Evolutionary conservation across 2,329 filamentous ascomycete species (phyloP).

Genomic region (Exophiala mesophila): DNA sequence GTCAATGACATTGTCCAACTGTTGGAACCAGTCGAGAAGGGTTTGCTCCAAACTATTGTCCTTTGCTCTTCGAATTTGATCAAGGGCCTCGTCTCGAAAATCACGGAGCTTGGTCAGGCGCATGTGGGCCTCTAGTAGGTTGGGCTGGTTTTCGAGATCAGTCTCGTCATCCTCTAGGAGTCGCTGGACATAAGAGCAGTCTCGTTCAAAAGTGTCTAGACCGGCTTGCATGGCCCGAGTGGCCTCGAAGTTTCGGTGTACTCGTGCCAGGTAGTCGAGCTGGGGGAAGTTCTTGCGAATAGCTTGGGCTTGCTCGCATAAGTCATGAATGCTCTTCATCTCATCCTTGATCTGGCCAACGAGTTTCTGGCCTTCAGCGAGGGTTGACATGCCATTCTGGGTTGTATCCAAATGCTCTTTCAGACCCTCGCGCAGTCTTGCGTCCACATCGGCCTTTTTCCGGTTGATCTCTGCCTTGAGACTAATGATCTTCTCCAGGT

Average conservation of each 20-base stretch:
- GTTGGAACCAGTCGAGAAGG: constrained; percentile 81
- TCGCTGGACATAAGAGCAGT: constrained; percentile 68
- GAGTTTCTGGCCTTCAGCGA: constrained; percentile 84
- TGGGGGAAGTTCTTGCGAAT: constrained; percentile 98
- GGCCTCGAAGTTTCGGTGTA: constrained; percentile 88
- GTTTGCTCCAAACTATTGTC: constrained; percentile 73
- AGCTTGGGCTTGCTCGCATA: constrained; percentile 94
- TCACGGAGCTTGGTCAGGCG: constrained; percentile 87
- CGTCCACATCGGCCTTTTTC: constrained; percentile 88
- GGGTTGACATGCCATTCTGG: constrained; percentile 83
- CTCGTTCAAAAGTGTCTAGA: constrained; percentile 78
- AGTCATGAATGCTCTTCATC: constrained; percentile 96
- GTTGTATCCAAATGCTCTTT: constrained; percentile 92
- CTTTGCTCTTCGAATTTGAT: constrained; percentile 78
- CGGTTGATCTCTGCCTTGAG: constrained; percentile 89
- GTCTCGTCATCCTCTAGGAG: constrained; percentile 79
- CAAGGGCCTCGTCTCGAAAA: constrained; percentile 92
- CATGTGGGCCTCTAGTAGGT: constrained; percentile 83
- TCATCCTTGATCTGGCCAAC: constrained; percentile 94
- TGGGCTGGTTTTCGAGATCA: constrained; percentile 85
- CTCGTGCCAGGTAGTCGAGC: constrained; percentile 52
- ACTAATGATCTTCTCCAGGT: constrained; percentile 89
- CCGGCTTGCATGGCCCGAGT: constrained; percentile 91
- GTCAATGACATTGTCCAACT: constrained; percentile 79
- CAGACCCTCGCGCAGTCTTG: constrained; percentile 79